A percentile compares a stretch with the other conserved stretches of the same genome.
phyloP scores from a whole-genome alignment of 2,329 filamentous ascomycete genomes.

The Exophiala xenobiotica region DNA sequence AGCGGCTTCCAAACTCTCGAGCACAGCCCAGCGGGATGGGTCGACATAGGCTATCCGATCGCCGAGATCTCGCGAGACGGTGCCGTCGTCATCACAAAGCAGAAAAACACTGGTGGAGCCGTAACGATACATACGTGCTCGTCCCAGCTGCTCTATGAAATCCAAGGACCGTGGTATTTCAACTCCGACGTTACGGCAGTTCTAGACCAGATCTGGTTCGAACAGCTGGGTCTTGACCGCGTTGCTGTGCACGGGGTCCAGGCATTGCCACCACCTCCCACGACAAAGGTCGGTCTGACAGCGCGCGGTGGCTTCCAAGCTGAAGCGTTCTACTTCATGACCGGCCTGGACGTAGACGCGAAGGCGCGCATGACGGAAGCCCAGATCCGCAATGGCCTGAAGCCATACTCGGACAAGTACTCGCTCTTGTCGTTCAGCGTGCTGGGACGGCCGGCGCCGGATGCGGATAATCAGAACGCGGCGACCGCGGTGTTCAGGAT shows the following conservation, averaged over 20 bases:
- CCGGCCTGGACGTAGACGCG: conserved; percentile 45
- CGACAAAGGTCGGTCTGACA: conserved; percentile 52
- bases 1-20: conserved; percentile 43
- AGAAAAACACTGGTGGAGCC: conserved; percentile 41
- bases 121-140: conserved; percentile 52
- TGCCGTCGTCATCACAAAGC: conserved; percentile 46
- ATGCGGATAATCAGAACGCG: conserved; percentile 44
- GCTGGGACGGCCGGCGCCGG: conserved; percentile 33
- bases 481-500: conserved; percentile 45
- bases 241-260: conserved; percentile 49
- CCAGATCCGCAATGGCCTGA: conserved; percentile 43
- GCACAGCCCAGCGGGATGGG: conserved; percentile 39
- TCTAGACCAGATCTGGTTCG: conserved; percentile 52
- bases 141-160: conserved; percentile 55
- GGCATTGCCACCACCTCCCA: conserved; percentile 48
- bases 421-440: conserved; percentile 35
- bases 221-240: conserved; percentile 50
- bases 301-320: conserved; percentile 50
- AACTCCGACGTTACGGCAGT: conserved; percentile 58
- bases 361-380: conserved; percentile 50
- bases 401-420: conserved; percentile 36
- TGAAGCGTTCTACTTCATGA: conserved; percentile 47
- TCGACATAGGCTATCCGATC: conserved; percentile 49
- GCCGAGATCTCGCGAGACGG: conserved; percentile 46
- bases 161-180: conserved; percentile 57